Evolutionary conservation across 1,139 yeast species (phyloP), one percentile per base, ranked within the genome.

Genomic region (Hyphopichia fennica): DNA sequence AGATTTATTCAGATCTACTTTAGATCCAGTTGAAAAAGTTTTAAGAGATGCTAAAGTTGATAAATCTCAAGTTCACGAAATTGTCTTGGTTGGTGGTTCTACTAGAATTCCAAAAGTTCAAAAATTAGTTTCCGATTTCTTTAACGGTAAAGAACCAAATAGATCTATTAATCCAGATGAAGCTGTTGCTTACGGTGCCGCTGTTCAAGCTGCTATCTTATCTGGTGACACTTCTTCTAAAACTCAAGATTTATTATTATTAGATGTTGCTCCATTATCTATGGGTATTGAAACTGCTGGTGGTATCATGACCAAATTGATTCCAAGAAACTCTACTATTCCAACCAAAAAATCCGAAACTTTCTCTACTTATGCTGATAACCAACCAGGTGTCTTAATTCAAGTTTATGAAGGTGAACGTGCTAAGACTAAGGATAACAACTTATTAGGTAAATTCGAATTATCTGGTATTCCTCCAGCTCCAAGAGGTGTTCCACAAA

Each of bases 71-170:
- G 93, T 91, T 60, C 84, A 91, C 70, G 97, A 91, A 78, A 89
- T 91, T 71, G 98, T 91, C 67, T 81, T 91, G 57, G 98, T 91
- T 61, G 98, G 98, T 84, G 98, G 98, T 82, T 91, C 98, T 56
- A 91, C 98, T 72, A 90, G 98, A 87, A 91, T 91, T 79, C 98
- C 98, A 80, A 89, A 89, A 83, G 88, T 91, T 68, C 97, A 91
- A 81, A 89, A 91, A 77, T 83, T 91, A 67, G 88, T 91, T 60
- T 88, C 96, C 57, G 97, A 91, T 78, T 91, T 83, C 91, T 91
- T 91, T 75, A 91, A 90, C 71, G 97, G 97, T 75, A 91, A 91
- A 83, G 89, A 86, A 79, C 87, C 87, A 67, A 88, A 87, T 79
- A 85, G 84, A 77, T 86, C 96, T 58, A 91, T 90, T 74, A 90